Evolutionary conservation across 176 grass and related monocot genomes (phyloP).

Genomic region (Olyra latifolia): DNA sequence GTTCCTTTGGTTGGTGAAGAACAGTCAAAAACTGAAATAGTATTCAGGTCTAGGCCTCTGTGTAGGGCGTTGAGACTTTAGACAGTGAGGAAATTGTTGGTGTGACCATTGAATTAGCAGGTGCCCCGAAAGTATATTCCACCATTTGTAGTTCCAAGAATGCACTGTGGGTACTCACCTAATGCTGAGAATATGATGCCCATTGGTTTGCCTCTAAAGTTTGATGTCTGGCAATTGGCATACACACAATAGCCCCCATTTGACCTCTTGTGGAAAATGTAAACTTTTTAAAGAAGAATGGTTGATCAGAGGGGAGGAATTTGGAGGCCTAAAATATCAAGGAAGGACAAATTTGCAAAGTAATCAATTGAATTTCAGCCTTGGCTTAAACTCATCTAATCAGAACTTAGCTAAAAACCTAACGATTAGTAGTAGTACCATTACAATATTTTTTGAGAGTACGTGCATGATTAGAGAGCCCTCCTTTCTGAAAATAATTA

Average conservation of each 20-base stretch:
- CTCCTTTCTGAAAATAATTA: not conserved
- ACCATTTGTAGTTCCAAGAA: not conserved
- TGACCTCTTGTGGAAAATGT: constrained; percentile 7
- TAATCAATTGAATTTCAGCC: not conserved
- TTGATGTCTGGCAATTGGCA: not conserved
- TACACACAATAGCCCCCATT: not conserved
- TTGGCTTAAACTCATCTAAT: not conserved
- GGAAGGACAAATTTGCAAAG: not conserved
- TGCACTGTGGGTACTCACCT: not conserved
- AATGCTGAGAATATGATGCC: not conserved
- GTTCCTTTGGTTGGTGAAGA: no score
- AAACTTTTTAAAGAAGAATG: not conserved
- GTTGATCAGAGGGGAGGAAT: not conserved
- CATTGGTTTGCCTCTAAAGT: not conserved
- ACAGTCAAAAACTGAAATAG: not conserved
- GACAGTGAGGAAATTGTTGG: not conserved
- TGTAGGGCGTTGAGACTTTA: not conserved
- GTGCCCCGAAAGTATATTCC: not conserved
- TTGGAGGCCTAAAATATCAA: not conserved
- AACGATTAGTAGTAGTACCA: not conserved
- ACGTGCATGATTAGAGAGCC: no score
- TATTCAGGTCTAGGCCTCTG: not conserved
- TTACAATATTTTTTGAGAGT: not conserved
- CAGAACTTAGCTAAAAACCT: not conserved
- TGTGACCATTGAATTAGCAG: not conserved